A percentile compares a stretch with the other conserved stretches of the same genome.
phyloP scores from a whole-genome alignment of 371 early-diverging fungal genomes.

The Chytridiales sp. region DNA sequence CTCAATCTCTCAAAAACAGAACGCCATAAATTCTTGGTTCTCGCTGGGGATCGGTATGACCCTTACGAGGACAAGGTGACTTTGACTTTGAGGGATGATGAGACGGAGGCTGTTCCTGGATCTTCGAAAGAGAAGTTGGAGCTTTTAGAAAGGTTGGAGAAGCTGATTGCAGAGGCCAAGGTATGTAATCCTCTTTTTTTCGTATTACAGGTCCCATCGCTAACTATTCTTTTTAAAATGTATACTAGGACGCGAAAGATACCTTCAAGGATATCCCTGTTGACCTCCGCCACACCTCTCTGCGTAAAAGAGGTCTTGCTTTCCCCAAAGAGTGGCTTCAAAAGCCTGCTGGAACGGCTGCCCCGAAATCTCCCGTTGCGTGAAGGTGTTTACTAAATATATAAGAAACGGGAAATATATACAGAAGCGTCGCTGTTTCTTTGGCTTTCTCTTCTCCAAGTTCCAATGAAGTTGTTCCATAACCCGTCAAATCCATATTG shows the following conservation, averaged over 20 bases:
- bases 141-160: constrained; percentile 9
- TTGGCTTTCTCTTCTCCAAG: too few relatives aligned
- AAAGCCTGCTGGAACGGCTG: too few relatives aligned
- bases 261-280: constrained; percentile 30
- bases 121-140: neutral
- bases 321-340: constrained; percentile 35
- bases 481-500: too few relatives aligned
- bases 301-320: constrained; percentile 10
- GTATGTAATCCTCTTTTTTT: constrained; percentile 1
- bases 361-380: too few relatives aligned
- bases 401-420: too few relatives aligned
- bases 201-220: neutral
- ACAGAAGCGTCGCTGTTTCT: too few relatives aligned
- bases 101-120: neutral
- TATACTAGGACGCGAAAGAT: constrained; percentile 17
- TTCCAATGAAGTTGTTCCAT: too few relatives aligned
- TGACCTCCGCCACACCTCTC: constrained; percentile 28
- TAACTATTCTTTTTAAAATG: neutral
- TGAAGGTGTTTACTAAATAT: too few relatives aligned
- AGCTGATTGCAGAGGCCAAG: constrained; percentile 26
- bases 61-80: constrained; percentile 31
- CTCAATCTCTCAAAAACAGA: constrained; percentile 15
- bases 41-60: constrained; percentile 30
- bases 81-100: constrained; percentile 10
- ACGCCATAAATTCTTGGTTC: constrained; percentile 37